Evolutionary conservation across 1,284 basidiomycete genomes (phyloP), one percentile per base, ranked within the genome.

Genomic region (Moesziomyces sp.): DNA sequence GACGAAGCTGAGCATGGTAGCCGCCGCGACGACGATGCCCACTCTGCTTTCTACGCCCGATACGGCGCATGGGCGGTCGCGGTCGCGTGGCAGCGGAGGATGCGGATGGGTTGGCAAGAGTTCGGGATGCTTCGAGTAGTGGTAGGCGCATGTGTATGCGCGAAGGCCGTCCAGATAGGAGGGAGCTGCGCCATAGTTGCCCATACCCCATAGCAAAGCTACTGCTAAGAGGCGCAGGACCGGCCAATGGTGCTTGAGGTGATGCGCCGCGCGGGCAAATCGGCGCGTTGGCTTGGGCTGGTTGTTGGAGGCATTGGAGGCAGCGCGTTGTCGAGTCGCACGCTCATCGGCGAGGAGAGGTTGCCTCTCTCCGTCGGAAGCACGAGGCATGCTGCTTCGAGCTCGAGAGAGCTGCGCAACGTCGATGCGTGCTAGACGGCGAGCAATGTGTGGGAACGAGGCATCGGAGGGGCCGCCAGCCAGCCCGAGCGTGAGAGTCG

Each of bases 1-100:
- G 45, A 62, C 65, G 43, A 74, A 69, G 46, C 61, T 65, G 35
- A 65, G 62, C 61, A 74, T 62, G 35, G 61, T 74, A 14, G 61
- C 58, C 3, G 52, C 49, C n/a, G 71, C 71, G n/a, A 65, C 66
- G 13, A 69, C 52, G 33, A 74, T 47, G 11, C 71, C 71, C 3
- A 74, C 65, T 43, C 62, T 60, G 55, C 66, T 66, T 40, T 74
- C 71, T 14, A 74, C 71, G 21, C 71, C 71, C 9, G 61, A 49
- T 26, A 74, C 66, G 42, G 66, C 71, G 33, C 71, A 74, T 18
- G 71, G 71, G 30, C 66, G 52, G 43, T 74, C 62, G 3, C 58
- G 58, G 45, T 74, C 71, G 43, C 47, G 58, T 5, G 71, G 71
- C 0, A 74, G 52, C 21, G 33, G 54, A 3, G 62, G 53, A 53